Evolutionary conservation across 2,329 filamentous ascomycete genomes (phyloP), one percentile per base, ranked within the genome.

Genomic region (Neurospora crassa): DNA sequence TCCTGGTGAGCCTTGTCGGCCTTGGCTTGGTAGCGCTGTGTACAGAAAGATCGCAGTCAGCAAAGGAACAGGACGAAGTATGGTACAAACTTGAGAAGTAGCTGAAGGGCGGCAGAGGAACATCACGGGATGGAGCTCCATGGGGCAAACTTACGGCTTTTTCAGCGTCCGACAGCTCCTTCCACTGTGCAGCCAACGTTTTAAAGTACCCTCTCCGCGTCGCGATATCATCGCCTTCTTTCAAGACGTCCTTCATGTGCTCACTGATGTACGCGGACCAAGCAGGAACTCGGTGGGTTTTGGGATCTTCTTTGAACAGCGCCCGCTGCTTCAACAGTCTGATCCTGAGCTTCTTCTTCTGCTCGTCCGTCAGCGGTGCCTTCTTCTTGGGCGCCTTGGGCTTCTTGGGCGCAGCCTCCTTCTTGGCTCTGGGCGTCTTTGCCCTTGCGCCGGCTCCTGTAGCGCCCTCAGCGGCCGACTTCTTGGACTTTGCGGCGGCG

Each of bases 191-290:
- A n/a, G 78, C 40, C 12, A 29, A 14, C 47, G 29, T 53, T 29
- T 5, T 16, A 5, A 53, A 24, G 12, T 53, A 53, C 5, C 12
- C 20, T 24, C 6, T 53, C 45, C 45, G 45, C 11, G 20, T 10
- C 5, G 14, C 20, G 11, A 7, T 2, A 24, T 16, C 63, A 2
- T 37, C 42, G 14, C 8, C 40, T 69, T 41, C 20, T 47, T 59
- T 20, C 6, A 8, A 16, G 41, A 67, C 63, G 37, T 78, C 74
- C 69, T 80, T 80, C 47, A 77, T 71, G 7, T 75, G 37, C 70
- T 83, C 77, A 2, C 71, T 3, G 1, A 83, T 7, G 71, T 76
- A 87, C n/a, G 84, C 67, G 1, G 68, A 18, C 83, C 83, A 87
- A 16, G 78, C 20, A 1, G 68, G 75, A 2, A 5, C 72, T 63